phyloP scores from a whole-genome alignment of 257 asterid genomes.

The Cinchona pubescens region DNA sequence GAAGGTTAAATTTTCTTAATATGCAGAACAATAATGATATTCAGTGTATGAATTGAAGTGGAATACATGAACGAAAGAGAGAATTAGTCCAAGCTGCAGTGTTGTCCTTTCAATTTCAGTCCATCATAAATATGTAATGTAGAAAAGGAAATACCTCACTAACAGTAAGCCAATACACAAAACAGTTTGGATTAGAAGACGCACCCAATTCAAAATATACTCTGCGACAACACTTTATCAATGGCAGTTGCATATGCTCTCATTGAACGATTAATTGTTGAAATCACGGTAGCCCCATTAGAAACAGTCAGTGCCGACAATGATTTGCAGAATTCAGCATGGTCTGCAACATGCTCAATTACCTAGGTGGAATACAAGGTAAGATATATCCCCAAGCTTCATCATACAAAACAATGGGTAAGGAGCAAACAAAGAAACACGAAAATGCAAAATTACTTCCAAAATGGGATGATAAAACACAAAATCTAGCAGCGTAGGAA shows the following conservation, averaged over 20 bases:
- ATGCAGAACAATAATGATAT: not conserved
- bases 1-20: not conserved
- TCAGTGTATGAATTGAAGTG: not conserved
- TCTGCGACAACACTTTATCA: slow-evolving; percentile 71
- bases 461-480: not conserved
- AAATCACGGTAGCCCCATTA: slow-evolving; percentile 78
- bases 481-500: not conserved
- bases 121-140: not conserved
- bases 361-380: slow-evolving; percentile 45
- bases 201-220: slow-evolving; percentile 79
- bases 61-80: not conserved
- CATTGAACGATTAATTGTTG: slow-evolving; percentile 88
- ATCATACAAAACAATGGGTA: not conserved
- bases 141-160: not conserved
- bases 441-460: not conserved
- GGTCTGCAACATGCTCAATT: slow-evolving; percentile 92
- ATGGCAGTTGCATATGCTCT: slow-evolving; percentile 93
- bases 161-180: not conserved
- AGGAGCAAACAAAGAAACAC: not conserved
- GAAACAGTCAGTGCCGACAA: slow-evolving; percentile 64
- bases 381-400: slow-evolving; percentile 16
- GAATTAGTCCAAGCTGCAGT: not conserved
- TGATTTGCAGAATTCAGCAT: slow-evolving; percentile 86
- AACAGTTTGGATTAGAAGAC: slow-evolving; percentile 6
- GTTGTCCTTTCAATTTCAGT: not conserved